Conservation (phyloP, 192 early-diverging fungal species). For the Coemansia sp. region DNA sequence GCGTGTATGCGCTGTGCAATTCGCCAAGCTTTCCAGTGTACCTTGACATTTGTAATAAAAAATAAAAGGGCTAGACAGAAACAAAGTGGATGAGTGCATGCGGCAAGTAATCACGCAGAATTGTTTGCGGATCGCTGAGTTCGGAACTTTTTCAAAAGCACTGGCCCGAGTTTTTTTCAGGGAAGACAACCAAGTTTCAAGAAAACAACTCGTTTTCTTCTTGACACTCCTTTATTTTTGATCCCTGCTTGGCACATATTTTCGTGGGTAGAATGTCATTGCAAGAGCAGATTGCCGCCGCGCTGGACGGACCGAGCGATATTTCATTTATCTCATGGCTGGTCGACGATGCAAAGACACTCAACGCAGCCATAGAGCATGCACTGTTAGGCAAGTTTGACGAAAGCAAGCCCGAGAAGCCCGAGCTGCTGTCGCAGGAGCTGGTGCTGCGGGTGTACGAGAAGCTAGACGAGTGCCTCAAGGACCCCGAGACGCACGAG, state of each 20-base stretch:
- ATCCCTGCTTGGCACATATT: not conserved
- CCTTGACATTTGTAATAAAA: conserved; percentile 17
- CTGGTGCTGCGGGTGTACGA: conserved; percentile 29
- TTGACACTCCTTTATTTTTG: not conserved
- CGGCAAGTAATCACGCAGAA: not conserved
- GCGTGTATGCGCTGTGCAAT: conserved; percentile 63
- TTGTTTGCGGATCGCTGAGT: not conserved
- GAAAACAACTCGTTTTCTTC: not conserved
- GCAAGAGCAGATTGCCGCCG: conserved; percentile 10
- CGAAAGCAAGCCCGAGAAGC: not conserved
- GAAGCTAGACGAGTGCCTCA: conserved; percentile 36
- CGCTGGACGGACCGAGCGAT: conserved; percentile 28
- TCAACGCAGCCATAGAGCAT: conserved; percentile 16
- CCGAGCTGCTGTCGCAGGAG: conserved; percentile 16
- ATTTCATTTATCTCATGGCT: conserved; percentile 28
- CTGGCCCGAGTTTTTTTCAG: no score
- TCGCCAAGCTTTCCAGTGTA: conserved; percentile 38
- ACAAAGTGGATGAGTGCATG: not conserved
- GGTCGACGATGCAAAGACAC: conserved; percentile 14
- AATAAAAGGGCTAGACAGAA: not conserved
- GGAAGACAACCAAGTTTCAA: no score
- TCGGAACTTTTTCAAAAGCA: not conserved
- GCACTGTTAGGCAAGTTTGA: conserved; percentile 19
- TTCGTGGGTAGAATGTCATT: conserved; percentile 4
- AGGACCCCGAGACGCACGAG: conserved; percentile 23